Evolutionary conservation across 192 early-diverging fungal genomes (phyloP).

Genomic region (Dispira simplex): DNA sequence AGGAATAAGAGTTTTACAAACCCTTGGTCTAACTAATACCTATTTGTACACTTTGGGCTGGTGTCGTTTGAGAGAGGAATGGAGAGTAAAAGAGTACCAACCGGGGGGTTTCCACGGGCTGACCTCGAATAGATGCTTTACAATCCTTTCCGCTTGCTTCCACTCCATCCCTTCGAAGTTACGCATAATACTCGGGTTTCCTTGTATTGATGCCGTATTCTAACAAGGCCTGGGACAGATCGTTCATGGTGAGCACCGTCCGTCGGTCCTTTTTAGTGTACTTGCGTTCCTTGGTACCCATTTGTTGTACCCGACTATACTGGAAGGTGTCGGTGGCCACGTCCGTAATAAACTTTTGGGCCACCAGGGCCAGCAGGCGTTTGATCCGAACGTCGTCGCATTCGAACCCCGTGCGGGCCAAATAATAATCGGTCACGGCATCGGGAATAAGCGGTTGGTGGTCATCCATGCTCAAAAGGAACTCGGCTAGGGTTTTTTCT

Average conservation of each 20-base stretch:
- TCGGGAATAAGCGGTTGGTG: slow-evolving; percentile 61
- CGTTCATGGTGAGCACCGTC: slow-evolving; percentile 85
- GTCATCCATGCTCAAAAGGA: slow-evolving; percentile 58
- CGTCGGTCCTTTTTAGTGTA: slow-evolving; percentile 49
- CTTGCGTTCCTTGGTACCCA: slow-evolving; percentile 32
- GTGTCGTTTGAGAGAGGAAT: too few species aligned
- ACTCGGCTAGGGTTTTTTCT: slow-evolving; percentile 66
- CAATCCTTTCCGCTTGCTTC: too few species aligned
- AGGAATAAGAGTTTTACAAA: too few species aligned
- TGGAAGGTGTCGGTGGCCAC: slow-evolving; percentile 61
- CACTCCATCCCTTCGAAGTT: too few species aligned
- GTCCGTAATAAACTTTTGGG: slow-evolving; percentile 63
- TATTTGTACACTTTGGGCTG: too few species aligned
- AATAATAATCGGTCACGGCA: slow-evolving; percentile 85
- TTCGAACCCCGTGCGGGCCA: slow-evolving; percentile 48
- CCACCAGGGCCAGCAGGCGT: slow-evolving; percentile 51
- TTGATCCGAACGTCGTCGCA: slow-evolving; percentile 50
- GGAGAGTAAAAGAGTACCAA: too few species aligned
- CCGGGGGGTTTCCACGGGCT: too few species aligned
- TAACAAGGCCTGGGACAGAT: slow-evolving; percentile 69
- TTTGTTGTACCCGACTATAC: slow-evolving; percentile 46
- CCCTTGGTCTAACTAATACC: too few species aligned
- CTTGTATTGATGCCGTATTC: slow-evolving; percentile 92
- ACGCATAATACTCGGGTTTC: slow-evolving; percentile 88
- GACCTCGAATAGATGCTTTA: too few species aligned